These are phyloP conservation scores for Dillenia suffruticosa DNA, from an alignment of 164 flowering plant genomes.

Conservation along the genomic window DNA sequence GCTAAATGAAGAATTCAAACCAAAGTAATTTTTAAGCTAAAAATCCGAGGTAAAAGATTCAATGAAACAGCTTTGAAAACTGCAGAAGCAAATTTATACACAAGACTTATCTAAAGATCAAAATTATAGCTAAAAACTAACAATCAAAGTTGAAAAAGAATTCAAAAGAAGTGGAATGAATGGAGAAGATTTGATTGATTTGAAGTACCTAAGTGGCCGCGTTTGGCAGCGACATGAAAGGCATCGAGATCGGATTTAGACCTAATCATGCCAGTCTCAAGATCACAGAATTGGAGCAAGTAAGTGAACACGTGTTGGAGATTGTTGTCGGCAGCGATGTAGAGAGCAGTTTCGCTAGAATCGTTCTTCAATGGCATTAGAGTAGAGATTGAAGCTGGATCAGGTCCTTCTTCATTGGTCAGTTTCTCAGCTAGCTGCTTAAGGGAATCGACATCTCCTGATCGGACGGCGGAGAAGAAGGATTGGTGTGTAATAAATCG, in stretches of 20 bases:
- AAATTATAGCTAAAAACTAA: too few species aligned
- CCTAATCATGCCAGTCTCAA: constrained; percentile 48
- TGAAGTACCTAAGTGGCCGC: constrained; percentile 65
- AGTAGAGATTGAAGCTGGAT: constrained; percentile 27
- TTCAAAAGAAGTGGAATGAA: background rate
- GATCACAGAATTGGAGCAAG: constrained; percentile 56
- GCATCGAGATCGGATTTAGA: constrained; percentile 65
- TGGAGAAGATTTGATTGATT: too few species aligned
- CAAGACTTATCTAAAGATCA: too few species aligned
- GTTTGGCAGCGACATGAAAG: constrained; percentile 83
- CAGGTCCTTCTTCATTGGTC: constrained; percentile 17
- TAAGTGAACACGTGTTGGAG: constrained; percentile 44
- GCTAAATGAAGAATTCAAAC: too few species aligned
- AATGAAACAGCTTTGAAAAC: too few species aligned
- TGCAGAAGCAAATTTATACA: too few species aligned
- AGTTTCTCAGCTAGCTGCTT: constrained; percentile 26
- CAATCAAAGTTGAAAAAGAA: background rate
- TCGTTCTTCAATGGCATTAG: constrained; percentile 67
- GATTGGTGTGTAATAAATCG: constrained; percentile 67
- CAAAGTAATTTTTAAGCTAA: too few species aligned
- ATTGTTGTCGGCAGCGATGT: constrained; percentile 70
- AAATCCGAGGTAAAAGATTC: background rate
- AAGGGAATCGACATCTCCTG: constrained; percentile 51
- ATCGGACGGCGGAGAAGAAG: constrained; percentile 66
- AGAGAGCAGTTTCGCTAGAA: constrained; percentile 73